A percentile compares a stretch with the other conserved stretches of the same genome.
phyloP scores from a whole-genome alignment of 2,329 filamentous ascomycete species.

The Cercospora zeina region DNA sequence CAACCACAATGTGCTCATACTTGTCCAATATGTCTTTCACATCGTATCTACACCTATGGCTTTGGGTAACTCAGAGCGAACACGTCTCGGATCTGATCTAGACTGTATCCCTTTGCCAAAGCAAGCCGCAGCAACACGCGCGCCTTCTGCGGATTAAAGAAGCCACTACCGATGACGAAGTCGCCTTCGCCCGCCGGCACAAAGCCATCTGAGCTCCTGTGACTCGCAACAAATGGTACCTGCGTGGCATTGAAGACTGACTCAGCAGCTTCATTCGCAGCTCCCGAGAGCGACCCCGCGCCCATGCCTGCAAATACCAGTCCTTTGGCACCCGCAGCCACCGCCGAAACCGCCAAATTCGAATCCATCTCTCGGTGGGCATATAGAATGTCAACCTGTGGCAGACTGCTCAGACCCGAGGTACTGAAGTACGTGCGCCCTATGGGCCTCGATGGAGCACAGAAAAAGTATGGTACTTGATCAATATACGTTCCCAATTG shows the following conservation, averaged over 20 bases:
- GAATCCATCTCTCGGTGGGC: slow-evolving; percentile 54
- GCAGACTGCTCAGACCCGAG: slow-evolving; percentile 43
- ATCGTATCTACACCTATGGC: not conserved
- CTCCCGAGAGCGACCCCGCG: slow-evolving; percentile 53
- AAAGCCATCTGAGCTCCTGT: slow-evolving; percentile 55
- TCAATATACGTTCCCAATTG: slow-evolving; percentile 61
- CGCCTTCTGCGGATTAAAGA: slow-evolving; percentile 58
- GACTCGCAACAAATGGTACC: slow-evolving; percentile 55
- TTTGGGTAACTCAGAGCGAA: slow-evolving; percentile 32
- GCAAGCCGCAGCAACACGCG: slow-evolving; percentile 53
- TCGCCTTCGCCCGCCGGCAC: slow-evolving; percentile 43
- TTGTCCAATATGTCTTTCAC: not conserved
- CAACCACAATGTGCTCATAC: not conserved
- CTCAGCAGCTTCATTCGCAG: slow-evolving; percentile 46
- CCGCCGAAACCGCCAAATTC: slow-evolving; percentile 51
- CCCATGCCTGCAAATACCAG: slow-evolving; percentile 59
- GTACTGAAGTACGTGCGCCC: slow-evolving; percentile 51
- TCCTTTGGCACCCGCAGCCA: slow-evolving; percentile 55
- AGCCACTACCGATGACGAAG: slow-evolving; percentile 50
- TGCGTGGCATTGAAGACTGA: slow-evolving; percentile 49
- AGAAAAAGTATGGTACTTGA: slow-evolving; percentile 62
- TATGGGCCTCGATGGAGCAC: slow-evolving; percentile 52
- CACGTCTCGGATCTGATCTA: slow-evolving; percentile 49
- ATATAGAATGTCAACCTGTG: slow-evolving; percentile 59
- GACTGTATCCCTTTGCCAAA: slow-evolving; percentile 36